Conservation (phyloP, 805 yeast genomes). For the Jamesozyma jinghongensis region DNA sequence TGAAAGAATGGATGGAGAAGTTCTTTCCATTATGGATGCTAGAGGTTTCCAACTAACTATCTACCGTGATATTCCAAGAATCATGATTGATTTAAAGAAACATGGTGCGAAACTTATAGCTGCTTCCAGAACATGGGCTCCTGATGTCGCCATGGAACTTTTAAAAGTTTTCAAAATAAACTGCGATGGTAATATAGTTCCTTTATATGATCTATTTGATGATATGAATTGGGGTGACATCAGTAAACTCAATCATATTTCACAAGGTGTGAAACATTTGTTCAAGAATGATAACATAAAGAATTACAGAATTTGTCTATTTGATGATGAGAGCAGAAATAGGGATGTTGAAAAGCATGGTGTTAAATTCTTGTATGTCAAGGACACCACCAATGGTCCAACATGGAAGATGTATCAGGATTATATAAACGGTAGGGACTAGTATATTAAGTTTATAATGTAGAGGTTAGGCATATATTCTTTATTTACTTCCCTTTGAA, state of each 20-base stretch:
- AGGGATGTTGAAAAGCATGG: constrained; percentile 65
- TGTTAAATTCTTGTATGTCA: constrained; percentile 58
- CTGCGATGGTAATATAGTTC: constrained; percentile 27
- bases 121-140: constrained; percentile 76
- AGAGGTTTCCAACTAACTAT: constrained; percentile 48
- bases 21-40: constrained; percentile 24
- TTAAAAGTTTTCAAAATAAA: constrained; percentile 45
- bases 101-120: constrained; percentile 47
- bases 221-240: constrained; percentile 63
- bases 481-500: too few relatives aligned
- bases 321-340: constrained; percentile 75
- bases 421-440: constrained; percentile 17
- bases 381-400: constrained; percentile 47
- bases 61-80: constrained; percentile 59
- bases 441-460: too few relatives aligned
- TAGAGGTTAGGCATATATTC: too few relatives aligned
- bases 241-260: constrained; percentile 44
- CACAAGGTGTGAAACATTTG: constrained; percentile 47
- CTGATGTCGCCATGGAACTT: constrained; percentile 62
- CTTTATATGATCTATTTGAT: constrained; percentile 37
- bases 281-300: constrained; percentile 44
- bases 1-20: constrained; percentile 21
- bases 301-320: constrained; percentile 37
- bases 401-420: constrained; percentile 45
- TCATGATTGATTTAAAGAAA: constrained; percentile 43